These are phyloP conservation scores for Dactylonectria macrodidyma DNA, from an alignment of 2,329 filamentous ascomycete genomes.

Conservation along the genomic window DNA sequence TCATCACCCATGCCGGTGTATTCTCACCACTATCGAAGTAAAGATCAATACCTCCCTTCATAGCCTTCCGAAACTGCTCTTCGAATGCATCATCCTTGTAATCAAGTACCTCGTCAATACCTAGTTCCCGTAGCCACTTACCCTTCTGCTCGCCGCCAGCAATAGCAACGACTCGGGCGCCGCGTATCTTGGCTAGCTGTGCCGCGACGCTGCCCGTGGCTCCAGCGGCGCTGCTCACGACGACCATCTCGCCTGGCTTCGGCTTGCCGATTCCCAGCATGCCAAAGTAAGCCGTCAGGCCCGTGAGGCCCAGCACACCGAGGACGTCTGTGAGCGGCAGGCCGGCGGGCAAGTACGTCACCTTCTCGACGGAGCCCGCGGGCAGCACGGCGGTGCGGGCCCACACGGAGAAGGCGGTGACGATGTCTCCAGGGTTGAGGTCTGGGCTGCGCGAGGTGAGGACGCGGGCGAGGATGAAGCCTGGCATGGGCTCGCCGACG, in stretches of 20 bases:
- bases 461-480: slow-evolving; percentile 71
- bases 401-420: slow-evolving; percentile 73
- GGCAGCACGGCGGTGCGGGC: slow-evolving; percentile 74
- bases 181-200: slow-evolving; percentile 84
- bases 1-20: accelerated
- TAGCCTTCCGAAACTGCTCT: slow-evolving; percentile 72
- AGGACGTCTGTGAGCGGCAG: slow-evolving; percentile 68
- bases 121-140: slow-evolving; percentile 74
- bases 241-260: slow-evolving; percentile 79
- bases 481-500: slow-evolving; percentile 78
- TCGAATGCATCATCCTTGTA: slow-evolving; percentile 77
- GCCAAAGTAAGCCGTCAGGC: slow-evolving; percentile 84
- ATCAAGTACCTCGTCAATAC: slow-evolving; percentile 77
- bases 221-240: slow-evolving; percentile 83
- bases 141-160: slow-evolving; percentile 79
- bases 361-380: slow-evolving; percentile 63
- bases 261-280: slow-evolving; percentile 78
- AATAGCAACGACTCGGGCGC: slow-evolving; percentile 74
- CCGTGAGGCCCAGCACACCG: slow-evolving; percentile 75
- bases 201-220: slow-evolving; percentile 83
- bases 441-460: slow-evolving; percentile 69
- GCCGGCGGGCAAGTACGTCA: slow-evolving; percentile 57
- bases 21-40: slow-evolving; percentile 76
- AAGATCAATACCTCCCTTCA: slow-evolving; percentile 73
- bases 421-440: slow-evolving; percentile 70